Conservation (phyloP, 2,329 filamentous ascomycete species). For the Aphanocladium album region DNA sequence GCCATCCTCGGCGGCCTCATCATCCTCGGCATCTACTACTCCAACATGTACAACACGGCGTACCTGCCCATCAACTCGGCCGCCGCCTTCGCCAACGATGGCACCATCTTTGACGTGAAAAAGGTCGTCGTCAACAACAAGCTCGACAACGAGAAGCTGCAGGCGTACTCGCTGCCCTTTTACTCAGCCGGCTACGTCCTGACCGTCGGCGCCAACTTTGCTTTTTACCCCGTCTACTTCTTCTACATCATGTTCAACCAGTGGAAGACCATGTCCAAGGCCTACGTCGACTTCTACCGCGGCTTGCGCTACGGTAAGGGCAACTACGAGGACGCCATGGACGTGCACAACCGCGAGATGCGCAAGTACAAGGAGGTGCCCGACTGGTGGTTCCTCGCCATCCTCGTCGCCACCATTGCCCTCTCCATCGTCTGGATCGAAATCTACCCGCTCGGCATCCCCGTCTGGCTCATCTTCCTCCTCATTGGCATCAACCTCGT, state of each 20-base stretch:
- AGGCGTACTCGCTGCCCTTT: constrained; percentile 39
- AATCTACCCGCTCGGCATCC: constrained; percentile 21
- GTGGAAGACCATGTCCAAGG: constrained; percentile 31
- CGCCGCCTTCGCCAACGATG: constrained; percentile 38
- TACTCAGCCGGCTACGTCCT: constrained; percentile 39
- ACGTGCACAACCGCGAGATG: constrained; percentile 38
- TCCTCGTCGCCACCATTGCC: constrained; percentile 28
- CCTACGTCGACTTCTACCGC: constrained; percentile 35
- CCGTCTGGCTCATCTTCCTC: constrained; percentile 21
- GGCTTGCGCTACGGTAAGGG: constrained; percentile 33
- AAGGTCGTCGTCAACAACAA: constrained; percentile 33
- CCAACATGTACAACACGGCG: constrained; percentile 38
- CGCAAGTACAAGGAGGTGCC: constrained; percentile 38
- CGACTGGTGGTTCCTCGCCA: constrained; percentile 42
- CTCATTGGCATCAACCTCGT: constrained; percentile 30
- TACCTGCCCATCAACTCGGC: constrained; percentile 44
- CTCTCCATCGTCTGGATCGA: constrained; percentile 25
- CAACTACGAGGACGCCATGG: constrained; percentile 37
- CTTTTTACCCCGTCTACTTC: constrained; percentile 40
- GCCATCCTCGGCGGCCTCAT: constrained; percentile 31
- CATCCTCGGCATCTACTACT: constrained; percentile 38
- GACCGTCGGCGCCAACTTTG: constrained; percentile 37
- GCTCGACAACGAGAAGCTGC: constrained; percentile 34
- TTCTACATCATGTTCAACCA: constrained; percentile 39
- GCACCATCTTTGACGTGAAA: constrained; percentile 30